Percentiles rank a stretch among this genome's conserved stretches.
phyloP scores from a whole-genome alignment of 176 grass and related monocot species.

The Triticum timopheevii region DNA sequence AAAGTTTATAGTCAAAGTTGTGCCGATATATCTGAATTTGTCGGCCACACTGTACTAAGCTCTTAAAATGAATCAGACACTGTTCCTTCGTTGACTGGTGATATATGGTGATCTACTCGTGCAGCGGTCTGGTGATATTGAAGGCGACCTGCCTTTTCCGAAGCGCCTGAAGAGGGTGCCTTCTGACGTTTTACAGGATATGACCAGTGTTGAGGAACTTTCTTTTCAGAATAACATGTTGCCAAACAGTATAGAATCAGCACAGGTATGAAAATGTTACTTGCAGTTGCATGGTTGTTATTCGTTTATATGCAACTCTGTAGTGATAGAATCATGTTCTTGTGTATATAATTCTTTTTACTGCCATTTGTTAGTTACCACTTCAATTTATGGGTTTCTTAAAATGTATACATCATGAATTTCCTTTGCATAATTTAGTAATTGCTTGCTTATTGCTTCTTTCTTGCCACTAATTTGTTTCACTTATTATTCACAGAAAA shows the following conservation, averaged over 20 bases:
- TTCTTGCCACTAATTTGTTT: slow-evolving; percentile 32
- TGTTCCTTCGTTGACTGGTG: slow-evolving; percentile 22
- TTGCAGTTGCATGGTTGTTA: slow-evolving; percentile 10
- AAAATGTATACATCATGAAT: background rate
- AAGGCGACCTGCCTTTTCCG: slow-evolving; percentile 65
- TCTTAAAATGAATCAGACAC: slow-evolving; percentile 7
- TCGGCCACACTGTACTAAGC: background rate
- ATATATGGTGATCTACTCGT: slow-evolving; percentile 30
- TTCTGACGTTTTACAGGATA: slow-evolving; percentile 86
- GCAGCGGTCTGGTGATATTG: slow-evolving; percentile 59
- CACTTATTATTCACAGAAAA: slow-evolving; percentile 59
- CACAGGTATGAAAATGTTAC: slow-evolving; percentile 49
- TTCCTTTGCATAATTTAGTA: background rate
- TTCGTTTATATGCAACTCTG: too few species aligned
- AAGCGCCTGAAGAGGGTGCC: slow-evolving; percentile 74
- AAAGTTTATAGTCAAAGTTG: background rate
- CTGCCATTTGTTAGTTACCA: slow-evolving; percentile 7
- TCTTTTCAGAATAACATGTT: slow-evolving; percentile 62
- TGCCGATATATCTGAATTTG: slow-evolving; percentile 13
- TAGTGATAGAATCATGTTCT: background rate
- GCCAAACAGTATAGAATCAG: slow-evolving; percentile 70
- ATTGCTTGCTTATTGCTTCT: background rate
- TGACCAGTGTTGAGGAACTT: slow-evolving; percentile 87
- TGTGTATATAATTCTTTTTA: slow-evolving; percentile 11
- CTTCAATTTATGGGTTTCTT: background rate